Percentiles rank a stretch among this genome's conserved stretches.
These are phyloP conservation scores for Citeromyces matritensis DNA, from an alignment of 805 yeast species.

Conservation along the genomic window DNA sequence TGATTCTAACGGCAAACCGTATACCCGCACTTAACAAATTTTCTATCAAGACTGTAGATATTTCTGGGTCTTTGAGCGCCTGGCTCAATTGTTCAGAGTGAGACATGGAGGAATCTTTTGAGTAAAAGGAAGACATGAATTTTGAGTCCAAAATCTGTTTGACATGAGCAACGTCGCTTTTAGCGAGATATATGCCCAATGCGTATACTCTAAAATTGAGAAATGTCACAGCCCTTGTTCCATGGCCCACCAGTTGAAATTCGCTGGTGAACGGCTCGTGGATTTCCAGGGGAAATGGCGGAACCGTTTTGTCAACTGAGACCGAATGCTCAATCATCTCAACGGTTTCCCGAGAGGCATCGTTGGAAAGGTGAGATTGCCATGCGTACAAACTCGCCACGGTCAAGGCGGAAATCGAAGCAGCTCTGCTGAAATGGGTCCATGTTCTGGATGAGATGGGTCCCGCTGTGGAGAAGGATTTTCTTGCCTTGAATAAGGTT, in stretches of 20 bases:
- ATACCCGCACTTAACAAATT: constrained; percentile 44
- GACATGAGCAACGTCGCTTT: constrained; percentile 31
- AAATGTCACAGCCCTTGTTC: constrained; percentile 75
- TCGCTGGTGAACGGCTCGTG: constrained; percentile 8
- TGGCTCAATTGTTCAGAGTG: constrained; percentile 20
- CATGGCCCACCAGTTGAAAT: constrained; percentile 59
- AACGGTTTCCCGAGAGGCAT: not conserved
- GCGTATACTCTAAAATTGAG: constrained; percentile 75
- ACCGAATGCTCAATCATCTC: constrained; percentile 6
- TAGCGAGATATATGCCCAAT: constrained; percentile 65
- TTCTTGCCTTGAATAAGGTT: too few relatives aligned
- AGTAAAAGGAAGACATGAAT: constrained; percentile 18
- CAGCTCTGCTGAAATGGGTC: too few relatives aligned
- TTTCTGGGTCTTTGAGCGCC: constrained; percentile 33
- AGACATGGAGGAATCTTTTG: constrained; percentile 2
- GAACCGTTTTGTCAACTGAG: constrained; percentile 12
- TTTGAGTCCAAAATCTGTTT: constrained; percentile 25
- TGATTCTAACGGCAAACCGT: constrained; percentile 56
- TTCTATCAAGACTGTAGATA: constrained; percentile 37
- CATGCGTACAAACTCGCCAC: too few relatives aligned
- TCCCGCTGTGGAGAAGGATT: too few relatives aligned
- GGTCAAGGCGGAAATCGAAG: too few relatives aligned
- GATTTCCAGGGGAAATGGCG: constrained; percentile 12
- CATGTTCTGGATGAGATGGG: too few relatives aligned
- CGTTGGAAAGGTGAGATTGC: not conserved